Conservation (phyloP, 495 filamentous ascomycete genomes). For the Rusavskia elegans region DNA sequence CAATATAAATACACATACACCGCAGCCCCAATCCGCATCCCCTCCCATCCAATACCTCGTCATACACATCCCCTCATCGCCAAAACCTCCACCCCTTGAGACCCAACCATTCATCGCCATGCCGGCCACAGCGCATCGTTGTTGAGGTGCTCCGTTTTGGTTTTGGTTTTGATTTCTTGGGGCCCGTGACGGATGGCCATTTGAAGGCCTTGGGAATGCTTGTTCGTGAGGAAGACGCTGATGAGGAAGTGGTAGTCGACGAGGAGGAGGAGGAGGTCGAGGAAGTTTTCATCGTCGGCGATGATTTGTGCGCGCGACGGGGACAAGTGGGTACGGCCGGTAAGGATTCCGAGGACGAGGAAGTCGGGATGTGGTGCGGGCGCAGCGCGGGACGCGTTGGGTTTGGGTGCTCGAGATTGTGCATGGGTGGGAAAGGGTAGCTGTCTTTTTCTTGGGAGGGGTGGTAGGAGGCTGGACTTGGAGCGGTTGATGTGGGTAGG, state of each 20-base stretch:
- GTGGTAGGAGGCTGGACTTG: not conserved
- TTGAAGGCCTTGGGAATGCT: not conserved
- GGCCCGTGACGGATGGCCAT: too few relatives aligned
- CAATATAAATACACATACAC: too few relatives aligned
- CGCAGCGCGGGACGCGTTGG: too few relatives aligned
- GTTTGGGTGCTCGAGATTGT: too few relatives aligned
- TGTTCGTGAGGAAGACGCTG: not conserved
- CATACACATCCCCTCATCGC: too few relatives aligned
- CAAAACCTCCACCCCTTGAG: conserved; percentile 9
- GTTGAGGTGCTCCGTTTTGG: not conserved
- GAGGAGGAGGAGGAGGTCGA: not conserved
- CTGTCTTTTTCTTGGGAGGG: not conserved
- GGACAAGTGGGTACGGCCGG: not conserved
- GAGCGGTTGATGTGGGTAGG: not conserved
- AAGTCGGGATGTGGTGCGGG: too few relatives aligned
- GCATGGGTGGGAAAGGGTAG: not conserved
- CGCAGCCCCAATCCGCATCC: too few relatives aligned
- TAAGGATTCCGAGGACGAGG: not conserved
- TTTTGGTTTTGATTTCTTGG: not conserved
- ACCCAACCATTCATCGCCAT: not conserved
- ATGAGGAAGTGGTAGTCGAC: not conserved
- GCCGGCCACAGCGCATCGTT: not conserved
- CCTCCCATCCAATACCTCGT: too few relatives aligned
- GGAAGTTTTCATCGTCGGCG: not conserved
- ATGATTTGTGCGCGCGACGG: not conserved